Percentiles rank a stretch among this genome's conserved stretches.
These are phyloP conservation scores for Aspergillus piperis DNA, from an alignment of 2,329 filamentous ascomycete genomes.

Conservation along the genomic window DNA sequence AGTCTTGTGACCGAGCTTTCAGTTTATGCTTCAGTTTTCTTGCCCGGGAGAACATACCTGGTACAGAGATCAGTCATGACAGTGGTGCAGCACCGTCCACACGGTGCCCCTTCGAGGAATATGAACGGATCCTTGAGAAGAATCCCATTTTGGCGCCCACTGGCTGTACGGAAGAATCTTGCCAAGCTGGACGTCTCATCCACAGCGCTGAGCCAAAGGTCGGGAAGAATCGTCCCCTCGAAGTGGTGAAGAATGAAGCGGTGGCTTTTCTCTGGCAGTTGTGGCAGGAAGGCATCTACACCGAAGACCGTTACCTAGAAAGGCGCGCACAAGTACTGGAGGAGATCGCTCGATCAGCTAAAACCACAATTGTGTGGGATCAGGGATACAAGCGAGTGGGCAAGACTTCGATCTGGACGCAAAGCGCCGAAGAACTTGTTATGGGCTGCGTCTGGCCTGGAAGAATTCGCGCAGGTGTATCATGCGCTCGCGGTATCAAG, in stretches of 20 bases:
- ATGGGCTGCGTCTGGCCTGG: conserved; percentile 4
- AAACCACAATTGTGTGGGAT: not conserved
- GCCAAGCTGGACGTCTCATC: conserved; percentile 1
- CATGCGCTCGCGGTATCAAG: conserved; percentile 4
- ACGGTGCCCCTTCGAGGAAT: not conserved
- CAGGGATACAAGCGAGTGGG: not conserved
- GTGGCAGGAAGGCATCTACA: conserved; percentile 3
- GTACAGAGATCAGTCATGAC: not conserved
- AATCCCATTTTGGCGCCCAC: not conserved
- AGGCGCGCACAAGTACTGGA: not conserved
- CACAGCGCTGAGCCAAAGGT: conserved; percentile 4
- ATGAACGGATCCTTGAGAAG: not conserved
- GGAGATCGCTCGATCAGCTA: not conserved
- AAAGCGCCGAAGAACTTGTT: not conserved
- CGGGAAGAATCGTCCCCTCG: conserved; percentile 1
- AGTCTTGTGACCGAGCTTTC: too few species aligned
- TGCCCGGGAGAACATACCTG: not conserved
- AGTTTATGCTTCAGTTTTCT: too few species aligned
- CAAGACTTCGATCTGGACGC: not conserved
- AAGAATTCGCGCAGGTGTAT: conserved; percentile 6
- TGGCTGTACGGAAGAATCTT: not conserved
- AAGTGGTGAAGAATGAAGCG: conserved; percentile 1
- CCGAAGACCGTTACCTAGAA: not conserved
- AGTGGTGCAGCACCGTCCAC: not conserved
- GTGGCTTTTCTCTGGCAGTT: not conserved